Base-by-base conservation (phyloP, 345 rosid genomes). In the Combretum micranthum region DNA sequence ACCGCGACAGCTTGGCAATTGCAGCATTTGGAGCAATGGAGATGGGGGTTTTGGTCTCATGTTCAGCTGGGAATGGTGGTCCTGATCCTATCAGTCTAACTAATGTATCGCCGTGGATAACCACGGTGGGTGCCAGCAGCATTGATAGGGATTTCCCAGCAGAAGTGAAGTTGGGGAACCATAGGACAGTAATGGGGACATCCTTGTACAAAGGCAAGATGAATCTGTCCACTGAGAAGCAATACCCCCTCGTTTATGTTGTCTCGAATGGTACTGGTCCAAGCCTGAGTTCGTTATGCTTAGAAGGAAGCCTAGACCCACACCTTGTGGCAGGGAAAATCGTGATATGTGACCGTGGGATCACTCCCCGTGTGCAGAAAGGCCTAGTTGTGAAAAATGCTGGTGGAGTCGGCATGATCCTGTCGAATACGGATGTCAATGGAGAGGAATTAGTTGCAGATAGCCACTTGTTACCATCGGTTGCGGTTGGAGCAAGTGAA, bases 371-470 rank as follows among this genome's bases (percentile, higher is more conserved):
- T 13, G 87, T 77, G 32, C 81, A 75, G 54, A 84, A 82, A 59
- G 89, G 96, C 44, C 74, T 75, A 62, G 84, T 72, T 15, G 92
- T 85, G 61, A 82, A 78, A 64, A 67, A 71, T 39, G 82, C 89
- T 0, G 92, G 96, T 23, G 96, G 96, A 1, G 45, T 84, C 3
- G 96, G 89, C 15, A 79, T 84, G 81, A 69, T 87, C 25, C 64
- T 84, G 47, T 62, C 87, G 14, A 80, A 87, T 53, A 77, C 87
- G 0, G 83, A 61, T 0, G 79, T 84, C n/a, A 88, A 91, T 47
- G 98, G 98, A 15, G 95, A 88, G 68, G 96, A 91, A 71, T 83
- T 91, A 5, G 95, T 91, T 22, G 98, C 96, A 14, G 96, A 91
- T 25, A 67, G 87, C 64, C 98, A 91, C 75, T 72, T 91, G 12